These are phyloP conservation scores for Neocucurbitaria cava DNA, from an alignment of 2,329 filamentous ascomycete species.

Conservation along the genomic window DNA sequence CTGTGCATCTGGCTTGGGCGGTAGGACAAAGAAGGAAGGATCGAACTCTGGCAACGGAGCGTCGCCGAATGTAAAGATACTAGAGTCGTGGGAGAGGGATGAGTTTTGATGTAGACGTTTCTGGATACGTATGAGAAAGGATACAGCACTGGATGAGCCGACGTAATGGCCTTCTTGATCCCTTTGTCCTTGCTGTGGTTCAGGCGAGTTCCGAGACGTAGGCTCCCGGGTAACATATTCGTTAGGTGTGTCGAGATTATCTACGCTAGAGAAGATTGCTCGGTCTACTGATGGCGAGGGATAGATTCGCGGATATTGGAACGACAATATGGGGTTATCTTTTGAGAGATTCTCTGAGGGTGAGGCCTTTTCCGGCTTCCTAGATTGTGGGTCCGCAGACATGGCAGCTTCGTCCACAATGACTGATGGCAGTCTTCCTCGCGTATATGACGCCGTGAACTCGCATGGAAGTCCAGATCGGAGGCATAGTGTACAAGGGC, in stretches of 20 bases:
- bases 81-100: conserved; percentile 47
- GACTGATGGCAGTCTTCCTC: conserved; percentile 55
- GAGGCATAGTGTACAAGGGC: conserved; percentile 44
- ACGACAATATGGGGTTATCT: conserved; percentile 18
- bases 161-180: conserved; percentile 59
- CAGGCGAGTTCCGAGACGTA: conserved; percentile 53
- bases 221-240: conserved; percentile 24
- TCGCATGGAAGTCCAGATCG: conserved; percentile 51
- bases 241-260: conserved; percentile 19
- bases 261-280: conserved; percentile 18
- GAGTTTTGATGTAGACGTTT: conserved; percentile 55
- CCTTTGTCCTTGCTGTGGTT: conserved; percentile 50
- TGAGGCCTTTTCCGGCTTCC: conserved; percentile 16
- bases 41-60: conserved; percentile 56
- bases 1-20: conserved; percentile 50
- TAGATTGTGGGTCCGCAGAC: conserved; percentile 21
- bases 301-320: conserved; percentile 28
- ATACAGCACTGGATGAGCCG: conserved; percentile 57
- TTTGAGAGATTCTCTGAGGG: conserved; percentile 14
- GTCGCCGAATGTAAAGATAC: conserved; percentile 61
- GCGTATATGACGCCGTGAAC: conserved; percentile 59
- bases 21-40: conserved; percentile 53
- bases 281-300: conserved; percentile 23
- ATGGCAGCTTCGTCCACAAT: conserved; percentile 42
- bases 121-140: conserved; percentile 60